Evolutionary conservation across 768 basidiomycete genomes (phyloP).

Genomic region (Arthromyces matolae): DNA sequence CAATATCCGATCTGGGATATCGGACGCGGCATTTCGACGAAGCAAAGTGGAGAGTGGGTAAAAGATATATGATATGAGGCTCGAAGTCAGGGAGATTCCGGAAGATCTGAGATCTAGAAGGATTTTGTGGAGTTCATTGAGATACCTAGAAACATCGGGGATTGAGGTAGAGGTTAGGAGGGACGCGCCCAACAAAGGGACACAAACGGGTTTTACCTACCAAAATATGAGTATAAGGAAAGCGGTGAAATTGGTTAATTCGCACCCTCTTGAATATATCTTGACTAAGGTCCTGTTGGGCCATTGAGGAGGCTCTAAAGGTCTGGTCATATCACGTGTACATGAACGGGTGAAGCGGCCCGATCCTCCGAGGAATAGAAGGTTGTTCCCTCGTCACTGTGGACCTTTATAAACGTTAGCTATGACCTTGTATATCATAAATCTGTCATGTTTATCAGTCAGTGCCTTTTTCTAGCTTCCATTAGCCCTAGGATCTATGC

Average conservation of each 20-base stretch:
- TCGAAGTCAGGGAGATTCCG: constrained; percentile 40
- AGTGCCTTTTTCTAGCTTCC: too few species aligned
- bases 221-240: constrained; percentile 1
- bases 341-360: too few species aligned
- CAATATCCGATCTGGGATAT: constrained; percentile 76
- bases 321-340: background rate
- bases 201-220: constrained; percentile 70
- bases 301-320: constrained; percentile 4
- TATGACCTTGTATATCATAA: too few species aligned
- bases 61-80: constrained; percentile 79
- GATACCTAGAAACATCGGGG: constrained; percentile 42
- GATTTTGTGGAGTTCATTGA: constrained; percentile 48
- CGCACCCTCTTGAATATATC: constrained; percentile 38
- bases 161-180: constrained; percentile 55
- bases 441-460: too few species aligned
- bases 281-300: constrained; percentile 20
- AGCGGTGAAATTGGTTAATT: background rate
- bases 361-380: too few species aligned
- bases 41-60: constrained; percentile 85
- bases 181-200: constrained; percentile 73
- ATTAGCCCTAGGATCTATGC: background rate
- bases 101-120: constrained; percentile 43
- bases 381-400: too few species aligned
- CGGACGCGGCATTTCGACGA: constrained; percentile 62
- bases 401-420: too few species aligned